Percentiles rank a stretch among this genome's conserved stretches.
Conservation (phyloP, 176 grass and related monocot genomes). For the Rhynchospora pubera region DNA sequence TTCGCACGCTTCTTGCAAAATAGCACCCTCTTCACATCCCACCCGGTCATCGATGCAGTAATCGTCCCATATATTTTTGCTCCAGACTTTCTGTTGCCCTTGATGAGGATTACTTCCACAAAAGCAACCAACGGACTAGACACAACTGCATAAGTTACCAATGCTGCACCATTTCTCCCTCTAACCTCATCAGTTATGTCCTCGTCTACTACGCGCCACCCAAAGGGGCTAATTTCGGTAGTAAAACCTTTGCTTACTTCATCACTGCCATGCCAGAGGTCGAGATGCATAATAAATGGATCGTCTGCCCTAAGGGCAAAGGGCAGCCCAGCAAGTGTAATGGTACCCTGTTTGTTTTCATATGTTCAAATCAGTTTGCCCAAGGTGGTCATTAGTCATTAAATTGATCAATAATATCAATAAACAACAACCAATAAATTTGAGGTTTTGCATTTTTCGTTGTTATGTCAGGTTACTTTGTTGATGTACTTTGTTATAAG, state of each 20-base stretch:
- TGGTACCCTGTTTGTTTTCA: not conserved
- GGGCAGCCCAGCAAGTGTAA: not conserved
- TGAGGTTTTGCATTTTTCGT: not conserved
- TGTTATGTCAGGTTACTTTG: not conserved
- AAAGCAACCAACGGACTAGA: not conserved
- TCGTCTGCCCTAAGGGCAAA: not conserved
- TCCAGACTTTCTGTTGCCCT: not conserved
- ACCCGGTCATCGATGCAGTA: not conserved
- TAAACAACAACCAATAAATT: not conserved
- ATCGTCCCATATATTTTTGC: not conserved
- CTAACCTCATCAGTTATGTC: not conserved
- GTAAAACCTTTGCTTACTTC: not conserved
- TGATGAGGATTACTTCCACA: not conserved
- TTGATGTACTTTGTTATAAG: not conserved
- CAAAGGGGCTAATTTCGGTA: not conserved
- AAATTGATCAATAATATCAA: not conserved
- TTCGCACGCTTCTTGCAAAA: not conserved
- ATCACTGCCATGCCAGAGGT: not conserved
- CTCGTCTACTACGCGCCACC: not conserved
- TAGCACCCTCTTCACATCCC: not conserved
- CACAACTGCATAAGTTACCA: not conserved
- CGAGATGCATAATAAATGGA: not conserved
- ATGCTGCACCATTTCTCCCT: not conserved
- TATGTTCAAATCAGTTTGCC: not conserved
- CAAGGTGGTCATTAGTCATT: not conserved